Base-by-base conservation (phyloP, 305 asterid species). In the Fraxinus platypoda region DNA sequence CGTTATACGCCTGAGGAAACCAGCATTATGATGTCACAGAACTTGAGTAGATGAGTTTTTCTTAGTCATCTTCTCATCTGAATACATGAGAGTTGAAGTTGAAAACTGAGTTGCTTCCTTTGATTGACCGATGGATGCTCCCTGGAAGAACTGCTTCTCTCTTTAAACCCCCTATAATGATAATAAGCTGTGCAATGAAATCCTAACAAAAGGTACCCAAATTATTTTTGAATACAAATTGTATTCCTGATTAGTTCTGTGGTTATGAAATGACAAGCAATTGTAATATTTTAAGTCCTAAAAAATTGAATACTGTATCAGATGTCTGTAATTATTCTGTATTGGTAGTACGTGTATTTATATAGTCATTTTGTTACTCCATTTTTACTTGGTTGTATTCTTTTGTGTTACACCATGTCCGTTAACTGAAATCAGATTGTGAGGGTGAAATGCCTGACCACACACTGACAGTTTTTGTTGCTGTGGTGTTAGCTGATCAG, bases 31-130 rank as follows among this genome's bases (percentile, higher is more conserved):
- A 68, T 68, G 34, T 30, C 38, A 13, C 23, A 4, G 41, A 30
- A 71, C 76, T 30, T 71, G 76, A 71, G 76, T 71, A 7, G 46
- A 71, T 71, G 76, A 13, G 76, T 71, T 17, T 31, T 71, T 71
- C 46, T 70, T 71, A 71, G 43, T 33, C 43, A 33, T 31, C 23
- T 68, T 28, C 33, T 31, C 23, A 6, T 70, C 41, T 31, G 23
- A 70, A 31, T 31, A 28, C 30, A 5, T 1, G 21, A 70, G 33
- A 28, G 41, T 30, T 31, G 23, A 28, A 12, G 75, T 26, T 23
- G n/a, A 66, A 26, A 66, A 26, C 35, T 7, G 21, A 28, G 74
- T 28, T 3, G 74, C 37, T 64, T 13, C 21, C 8, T 13, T 25
- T 66, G 34, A 23, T 25, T 28, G n/a, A 4, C 37, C 13, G 74